phyloP scores from a whole-genome alignment of 768 basidiomycete species.

The Lactifluus pinguis region DNA sequence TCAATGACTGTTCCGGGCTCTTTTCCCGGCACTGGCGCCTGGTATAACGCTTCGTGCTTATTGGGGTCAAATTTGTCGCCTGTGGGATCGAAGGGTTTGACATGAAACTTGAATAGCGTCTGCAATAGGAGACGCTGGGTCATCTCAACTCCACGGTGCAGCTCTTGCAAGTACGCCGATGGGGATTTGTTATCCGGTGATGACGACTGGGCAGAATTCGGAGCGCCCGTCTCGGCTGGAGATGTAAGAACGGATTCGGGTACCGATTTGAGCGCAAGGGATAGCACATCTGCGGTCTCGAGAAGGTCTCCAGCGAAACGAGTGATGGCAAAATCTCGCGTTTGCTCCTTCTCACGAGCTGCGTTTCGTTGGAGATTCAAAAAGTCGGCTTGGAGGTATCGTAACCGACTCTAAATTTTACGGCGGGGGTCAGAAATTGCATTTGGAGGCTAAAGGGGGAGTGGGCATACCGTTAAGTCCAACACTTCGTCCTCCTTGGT shows the following conservation, averaged over 20 bases:
- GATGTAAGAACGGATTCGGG: slow-evolving; percentile 40
- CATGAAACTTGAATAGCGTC: slow-evolving; percentile 85
- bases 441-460: neutral
- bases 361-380: slow-evolving; percentile 90
- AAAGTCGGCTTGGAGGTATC: slow-evolving; percentile 92
- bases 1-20: slow-evolving; percentile 86
- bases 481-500: slow-evolving; percentile 72
- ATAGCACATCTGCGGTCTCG: slow-evolving; percentile 84
- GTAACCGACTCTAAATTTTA: slow-evolving; percentile 62
- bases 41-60: slow-evolving; percentile 89
- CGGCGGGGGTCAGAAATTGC: slow-evolving; percentile 14
- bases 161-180: slow-evolving; percentile 51
- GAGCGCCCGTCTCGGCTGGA: slow-evolving; percentile 7
- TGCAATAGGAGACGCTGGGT: slow-evolving; percentile 86
- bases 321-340: slow-evolving; percentile 87
- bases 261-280: slow-evolving; percentile 74
- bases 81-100: slow-evolving; percentile 85
- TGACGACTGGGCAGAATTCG: slow-evolving; percentile 5
- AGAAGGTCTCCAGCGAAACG: slow-evolving; percentile 86
- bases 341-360: slow-evolving; percentile 84
- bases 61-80: slow-evolving; percentile 96
- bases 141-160: slow-evolving; percentile 83
- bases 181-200: slow-evolving; percentile 39
- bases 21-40: slow-evolving; percentile 84
- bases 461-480: slow-evolving; percentile 66